Conservation (phyloP, 495 filamentous ascomycete species). For the Penicillium malachiteum region DNA sequence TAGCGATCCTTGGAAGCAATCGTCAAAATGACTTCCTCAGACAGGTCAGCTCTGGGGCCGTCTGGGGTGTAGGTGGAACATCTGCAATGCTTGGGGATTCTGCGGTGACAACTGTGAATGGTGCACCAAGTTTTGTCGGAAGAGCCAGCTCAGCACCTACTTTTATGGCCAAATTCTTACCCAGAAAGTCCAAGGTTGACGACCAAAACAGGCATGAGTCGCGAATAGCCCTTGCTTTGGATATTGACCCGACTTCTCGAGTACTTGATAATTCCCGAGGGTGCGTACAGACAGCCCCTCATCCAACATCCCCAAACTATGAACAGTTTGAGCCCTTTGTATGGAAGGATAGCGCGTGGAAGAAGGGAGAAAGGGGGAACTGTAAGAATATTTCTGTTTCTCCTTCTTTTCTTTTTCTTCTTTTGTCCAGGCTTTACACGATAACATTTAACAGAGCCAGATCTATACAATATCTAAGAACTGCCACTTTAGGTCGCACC, state of each 20-base stretch:
- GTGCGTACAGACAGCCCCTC: conserved; percentile 17
- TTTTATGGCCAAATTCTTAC: conserved; percentile 68
- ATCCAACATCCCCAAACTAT: conserved; percentile 31
- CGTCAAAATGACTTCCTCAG: conserved; percentile 14
- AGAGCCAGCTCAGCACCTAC: conserved; percentile 75
- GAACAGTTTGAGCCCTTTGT: conserved; percentile 36
- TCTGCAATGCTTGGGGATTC: conserved; percentile 47
- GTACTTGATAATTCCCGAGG: conserved; percentile 49
- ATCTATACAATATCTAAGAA: conserved; percentile 1
- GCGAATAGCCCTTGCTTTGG: conserved; percentile 77
- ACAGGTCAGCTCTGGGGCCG: conserved; percentile 62
- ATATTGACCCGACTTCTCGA: conserved; percentile 67
- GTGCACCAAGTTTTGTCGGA: conserved; percentile 59
- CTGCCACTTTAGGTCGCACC: neutral
- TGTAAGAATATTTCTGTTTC: conserved; percentile 44
- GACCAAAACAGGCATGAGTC: conserved; percentile 68
- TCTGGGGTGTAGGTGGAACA: conserved; percentile 81
- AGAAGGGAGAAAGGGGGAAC: conserved; percentile 42
- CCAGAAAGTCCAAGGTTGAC: conserved; percentile 51
- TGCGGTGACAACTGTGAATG: conserved; percentile 53
- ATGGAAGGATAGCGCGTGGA: conserved; percentile 64
- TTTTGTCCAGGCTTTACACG: neutral
- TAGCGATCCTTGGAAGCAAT: conserved; percentile 10
- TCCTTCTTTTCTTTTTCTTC: neutral
- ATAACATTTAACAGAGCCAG: neutral